Conservation (phyloP, 805 yeast genomes). For the Brettanomyces anomalus region DNA sequence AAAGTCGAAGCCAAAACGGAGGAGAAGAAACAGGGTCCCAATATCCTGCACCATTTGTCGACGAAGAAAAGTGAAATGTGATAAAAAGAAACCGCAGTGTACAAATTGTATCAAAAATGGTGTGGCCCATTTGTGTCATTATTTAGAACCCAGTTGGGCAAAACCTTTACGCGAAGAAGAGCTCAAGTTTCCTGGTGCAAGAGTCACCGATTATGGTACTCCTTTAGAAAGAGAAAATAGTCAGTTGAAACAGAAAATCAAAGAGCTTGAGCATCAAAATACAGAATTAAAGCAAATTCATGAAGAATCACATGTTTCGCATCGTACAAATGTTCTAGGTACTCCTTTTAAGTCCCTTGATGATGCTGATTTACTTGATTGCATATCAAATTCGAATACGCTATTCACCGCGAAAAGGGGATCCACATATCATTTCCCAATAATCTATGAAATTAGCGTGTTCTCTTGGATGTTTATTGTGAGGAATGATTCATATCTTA, state of each 20-base stretch:
- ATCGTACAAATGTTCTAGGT: neutral
- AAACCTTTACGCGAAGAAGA: slow-evolving; percentile 30
- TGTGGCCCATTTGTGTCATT: slow-evolving; percentile 48
- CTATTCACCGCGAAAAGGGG: slow-evolving; percentile 28
- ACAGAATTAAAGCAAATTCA: slow-evolving; percentile 12
- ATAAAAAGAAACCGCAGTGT: slow-evolving; percentile 44
- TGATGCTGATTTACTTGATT: slow-evolving; percentile 23
- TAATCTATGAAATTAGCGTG: slow-evolving; percentile 33
- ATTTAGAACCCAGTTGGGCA: slow-evolving; percentile 55
- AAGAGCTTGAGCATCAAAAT: slow-evolving; percentile 22
- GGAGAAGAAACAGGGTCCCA: slow-evolving; percentile 31
- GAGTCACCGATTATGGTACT: slow-evolving; percentile 7
- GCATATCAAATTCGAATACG: slow-evolving; percentile 25
- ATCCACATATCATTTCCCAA: slow-evolving; percentile 27
- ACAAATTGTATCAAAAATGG: slow-evolving; percentile 49
- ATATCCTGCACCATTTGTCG: slow-evolving; percentile 31
- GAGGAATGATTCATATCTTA: slow-evolving; percentile 48
- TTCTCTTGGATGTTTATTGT: slow-evolving; percentile 52
- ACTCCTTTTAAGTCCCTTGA: slow-evolving; percentile 10
- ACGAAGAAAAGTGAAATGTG: slow-evolving; percentile 32
- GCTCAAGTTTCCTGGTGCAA: slow-evolving; percentile 16
- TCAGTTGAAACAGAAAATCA: slow-evolving; percentile 17
- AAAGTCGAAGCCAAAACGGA: slow-evolving; percentile 13
- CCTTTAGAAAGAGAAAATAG: slow-evolving; percentile 14
- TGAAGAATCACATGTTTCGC: neutral